phyloP scores from a whole-genome alignment of 2,329 filamentous ascomycete genomes.

The Apiospora saccharicola region DNA sequence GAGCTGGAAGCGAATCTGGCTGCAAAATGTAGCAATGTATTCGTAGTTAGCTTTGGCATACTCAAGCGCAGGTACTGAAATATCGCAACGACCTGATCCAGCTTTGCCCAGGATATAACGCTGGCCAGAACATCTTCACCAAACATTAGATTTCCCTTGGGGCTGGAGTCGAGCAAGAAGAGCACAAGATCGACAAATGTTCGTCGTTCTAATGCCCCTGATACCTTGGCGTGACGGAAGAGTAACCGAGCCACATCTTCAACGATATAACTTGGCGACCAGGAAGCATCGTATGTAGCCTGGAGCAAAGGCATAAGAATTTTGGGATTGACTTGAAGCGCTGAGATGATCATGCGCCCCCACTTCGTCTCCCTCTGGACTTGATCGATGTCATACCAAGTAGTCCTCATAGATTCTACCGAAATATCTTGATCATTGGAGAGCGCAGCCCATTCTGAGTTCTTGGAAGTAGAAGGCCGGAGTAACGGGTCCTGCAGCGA shows the following conservation, averaged over 20 bases:
- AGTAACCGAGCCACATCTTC: constrained; percentile 41
- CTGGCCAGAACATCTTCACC: constrained; percentile 35
- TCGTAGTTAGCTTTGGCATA: constrained; percentile 36
- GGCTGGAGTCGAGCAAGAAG: constrained; percentile 34
- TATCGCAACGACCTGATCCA: constrained; percentile 29
- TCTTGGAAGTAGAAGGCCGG: not conserved
- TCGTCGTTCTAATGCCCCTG: constrained; percentile 10
- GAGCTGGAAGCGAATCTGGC: constrained; percentile 50
- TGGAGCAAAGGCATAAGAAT: constrained; percentile 34
- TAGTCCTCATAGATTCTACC: constrained; percentile 31
- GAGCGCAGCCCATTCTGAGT: not conserved
- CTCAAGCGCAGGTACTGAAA: constrained; percentile 33
- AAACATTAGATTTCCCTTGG: constrained; percentile 36
- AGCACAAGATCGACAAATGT: constrained; percentile 31
- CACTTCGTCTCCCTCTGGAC: constrained; percentile 35
- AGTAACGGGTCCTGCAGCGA: constrained; percentile 23
- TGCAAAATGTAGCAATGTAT: constrained; percentile 59
- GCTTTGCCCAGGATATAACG: constrained; percentile 28
- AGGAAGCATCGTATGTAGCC: constrained; percentile 38
- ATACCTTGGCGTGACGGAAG: constrained; percentile 24
- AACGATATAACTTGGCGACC: constrained; percentile 41
- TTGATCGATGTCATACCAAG: constrained; percentile 37
- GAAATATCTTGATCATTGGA: constrained; percentile 21
- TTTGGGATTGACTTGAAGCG: constrained; percentile 32
- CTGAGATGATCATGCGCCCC: constrained; percentile 37